Evolutionary conservation across 106 monocot species (phyloP).

Genomic region (Dioscorea zingiberensis): DNA sequence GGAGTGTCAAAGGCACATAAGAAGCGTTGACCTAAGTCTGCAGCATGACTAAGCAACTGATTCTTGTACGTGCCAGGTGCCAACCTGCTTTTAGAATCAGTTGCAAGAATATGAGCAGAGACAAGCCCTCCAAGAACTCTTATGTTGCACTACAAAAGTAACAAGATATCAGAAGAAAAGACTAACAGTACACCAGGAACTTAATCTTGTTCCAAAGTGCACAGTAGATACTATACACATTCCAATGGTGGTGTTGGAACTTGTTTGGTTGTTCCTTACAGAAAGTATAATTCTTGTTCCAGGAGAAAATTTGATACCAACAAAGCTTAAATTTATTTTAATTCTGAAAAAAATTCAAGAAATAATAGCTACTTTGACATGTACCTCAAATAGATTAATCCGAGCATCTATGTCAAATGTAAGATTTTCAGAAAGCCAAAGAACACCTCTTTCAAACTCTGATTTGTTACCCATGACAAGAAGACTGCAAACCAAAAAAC

Average conservation of each 20-base stretch:
- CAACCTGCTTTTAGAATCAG: conserved; percentile 63
- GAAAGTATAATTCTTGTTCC: no score
- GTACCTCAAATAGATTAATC: conserved; percentile 91
- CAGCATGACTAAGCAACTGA: conserved; percentile 62
- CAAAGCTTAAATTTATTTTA: not conserved
- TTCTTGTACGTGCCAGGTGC: conserved; percentile 50
- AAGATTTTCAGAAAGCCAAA: conserved; percentile 85
- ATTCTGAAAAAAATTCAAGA: not conserved
- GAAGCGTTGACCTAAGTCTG: conserved; percentile 80
- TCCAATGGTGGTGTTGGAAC: no score
- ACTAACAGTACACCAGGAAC: no score
- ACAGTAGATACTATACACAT: not conserved
- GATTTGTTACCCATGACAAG: conserved; percentile 79
- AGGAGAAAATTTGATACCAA: no score
- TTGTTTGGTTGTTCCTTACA: no score
- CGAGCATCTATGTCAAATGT: conserved; percentile 89
- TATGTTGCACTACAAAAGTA: conserved; percentile 87
- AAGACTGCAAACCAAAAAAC: conserved; percentile 68
- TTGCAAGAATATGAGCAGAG: conserved; percentile 91
- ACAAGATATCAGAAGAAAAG: conserved; percentile 18
- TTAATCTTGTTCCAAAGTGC: not conserved
- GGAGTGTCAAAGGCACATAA: conserved; percentile 84
- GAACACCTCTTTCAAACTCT: conserved; percentile 87
- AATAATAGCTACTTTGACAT: not conserved
- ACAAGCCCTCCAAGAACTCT: conserved; percentile 96